Conservation (phyloP, 2,329 filamentous ascomycete species). For the Atkinsonella hypoxylon region DNA sequence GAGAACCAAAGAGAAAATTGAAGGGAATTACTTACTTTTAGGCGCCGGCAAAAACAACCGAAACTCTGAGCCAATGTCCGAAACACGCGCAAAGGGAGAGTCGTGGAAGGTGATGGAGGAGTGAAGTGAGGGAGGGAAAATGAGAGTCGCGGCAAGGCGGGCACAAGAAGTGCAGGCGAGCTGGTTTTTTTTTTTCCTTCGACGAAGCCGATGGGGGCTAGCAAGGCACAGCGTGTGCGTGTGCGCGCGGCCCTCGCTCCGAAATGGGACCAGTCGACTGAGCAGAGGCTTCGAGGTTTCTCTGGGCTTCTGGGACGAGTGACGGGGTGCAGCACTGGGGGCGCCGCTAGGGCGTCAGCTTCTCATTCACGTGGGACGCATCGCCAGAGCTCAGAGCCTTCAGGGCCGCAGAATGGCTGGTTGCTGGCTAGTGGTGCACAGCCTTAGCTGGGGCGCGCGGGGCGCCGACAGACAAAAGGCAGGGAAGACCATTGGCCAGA, state of each 20-base stretch:
- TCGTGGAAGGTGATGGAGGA: slow-evolving; percentile 25
- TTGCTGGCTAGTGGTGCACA: slow-evolving; percentile 7
- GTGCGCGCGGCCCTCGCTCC: slow-evolving; percentile 4
- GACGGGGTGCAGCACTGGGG: too few species aligned
- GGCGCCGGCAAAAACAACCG: slow-evolving; percentile 38
- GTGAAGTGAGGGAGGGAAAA: slow-evolving; percentile 17
- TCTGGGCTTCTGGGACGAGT: slow-evolving; percentile 3
- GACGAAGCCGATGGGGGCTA: slow-evolving; percentile 4
- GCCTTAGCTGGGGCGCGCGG: slow-evolving; percentile 15
- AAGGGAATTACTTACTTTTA: slow-evolving; percentile 36
- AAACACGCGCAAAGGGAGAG: slow-evolving; percentile 37
- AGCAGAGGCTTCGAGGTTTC: neutral
- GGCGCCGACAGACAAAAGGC: slow-evolving; percentile 10
- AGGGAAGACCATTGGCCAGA: neutral
- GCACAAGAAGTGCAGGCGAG: slow-evolving; percentile 23
- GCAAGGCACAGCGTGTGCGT: neutral
- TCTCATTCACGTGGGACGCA: neutral
- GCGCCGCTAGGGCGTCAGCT: neutral
- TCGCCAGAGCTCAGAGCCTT: neutral
- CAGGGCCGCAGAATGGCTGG: neutral
- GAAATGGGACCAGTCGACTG: neutral
- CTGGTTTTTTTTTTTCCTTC: slow-evolving; percentile 19
- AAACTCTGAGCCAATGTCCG: slow-evolving; percentile 30
- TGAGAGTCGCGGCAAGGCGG: slow-evolving; percentile 21
- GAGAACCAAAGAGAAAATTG: neutral